Evolutionary conservation across 169 alveolate species (phyloP), one percentile per base, ranked within the genome.

Genomic region (Plasmodium coatneyi): DNA sequence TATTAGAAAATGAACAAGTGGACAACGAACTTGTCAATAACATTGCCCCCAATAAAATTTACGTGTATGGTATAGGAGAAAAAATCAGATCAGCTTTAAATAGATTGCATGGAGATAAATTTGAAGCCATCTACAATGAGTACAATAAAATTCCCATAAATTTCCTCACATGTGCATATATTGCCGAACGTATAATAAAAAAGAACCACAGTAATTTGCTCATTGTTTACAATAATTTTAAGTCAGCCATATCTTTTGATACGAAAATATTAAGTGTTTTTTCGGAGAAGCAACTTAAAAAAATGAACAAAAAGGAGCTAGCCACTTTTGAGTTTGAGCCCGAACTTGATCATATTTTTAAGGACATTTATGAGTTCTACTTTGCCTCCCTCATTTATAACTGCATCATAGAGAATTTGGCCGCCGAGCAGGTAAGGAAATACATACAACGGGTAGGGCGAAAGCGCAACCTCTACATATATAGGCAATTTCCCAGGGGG

Each of bases 241-340:
- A 95, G 83, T 96, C 98, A n/a, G 98, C 96, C 49, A 97, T 97
- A 39, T 92, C 97, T 84, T 97, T 92, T 95, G 98, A 97, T 83
- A 97, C 98, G 0, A 52, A 92, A 39, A 93, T 93, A n/a, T 79
- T 96, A 84, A 96, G 95, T 71, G 96, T 96, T 25, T 86, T 95
- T 49, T 93, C 97, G n/a, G 93, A 82, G 43, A 71, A 93, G 54
- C 97, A 96, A 52, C 93, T 93, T 93, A 84, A 79, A 71, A 79
- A 92, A 95, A 94, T 96, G 96, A 93, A 87, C 92, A 94, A 96
- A 92, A 80, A 92, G 71, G 97, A 96, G 70, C 78, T 96, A 70
- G 93, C 94, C 84, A 94, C 93, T 39, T 96, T 84, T 83, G 97
- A 96, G 92, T 93, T 94, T 34, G 97, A 96, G 87, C 97, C 97